Conservation (phyloP, 306 rosid species). For the Citrullus amarus region DNA sequence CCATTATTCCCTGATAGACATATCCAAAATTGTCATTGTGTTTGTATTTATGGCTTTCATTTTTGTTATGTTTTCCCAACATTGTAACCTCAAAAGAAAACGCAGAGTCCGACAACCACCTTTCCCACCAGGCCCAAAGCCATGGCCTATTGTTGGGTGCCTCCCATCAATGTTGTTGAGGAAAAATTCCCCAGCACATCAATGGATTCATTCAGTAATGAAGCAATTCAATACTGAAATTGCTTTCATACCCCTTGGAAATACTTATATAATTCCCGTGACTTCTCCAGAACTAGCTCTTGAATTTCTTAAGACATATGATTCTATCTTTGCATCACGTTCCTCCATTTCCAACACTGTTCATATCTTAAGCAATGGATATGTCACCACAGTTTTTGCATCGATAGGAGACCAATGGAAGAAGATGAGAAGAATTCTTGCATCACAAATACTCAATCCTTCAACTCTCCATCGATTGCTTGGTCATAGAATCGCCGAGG, state of each 20-base stretch:
- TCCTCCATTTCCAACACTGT: background rate
- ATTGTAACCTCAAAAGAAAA: background rate
- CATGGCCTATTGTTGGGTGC: constrained; percentile 18
- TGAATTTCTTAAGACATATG: constrained; percentile 30
- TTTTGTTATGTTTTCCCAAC: background rate
- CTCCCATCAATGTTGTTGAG: constrained; percentile 12
- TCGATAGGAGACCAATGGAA: constrained; percentile 12
- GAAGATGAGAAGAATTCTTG: background rate
- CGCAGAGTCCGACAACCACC: background rate
- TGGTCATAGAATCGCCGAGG: constrained; percentile 11
- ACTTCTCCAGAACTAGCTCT: constrained; percentile 16
- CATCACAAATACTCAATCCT: constrained; percentile 4
- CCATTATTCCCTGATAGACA: background rate
- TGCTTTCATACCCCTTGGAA: constrained; percentile 34
- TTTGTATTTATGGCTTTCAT: background rate
- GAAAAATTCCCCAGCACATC: background rate
- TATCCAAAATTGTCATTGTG: background rate
- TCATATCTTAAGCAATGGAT: constrained; percentile 5
- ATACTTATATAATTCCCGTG: constrained; percentile 24
- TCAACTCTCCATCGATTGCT: background rate
- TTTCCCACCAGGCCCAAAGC: constrained; percentile 4
- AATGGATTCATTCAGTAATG: constrained; percentile 31
- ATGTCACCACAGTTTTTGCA: background rate
- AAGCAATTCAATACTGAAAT: constrained; percentile 24
- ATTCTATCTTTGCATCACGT: constrained; percentile 29